Evolutionary conservation across 2,329 filamentous ascomycete species (phyloP), one percentile per base, ranked within the genome.

Genomic region (Clarireedia sp.): DNA sequence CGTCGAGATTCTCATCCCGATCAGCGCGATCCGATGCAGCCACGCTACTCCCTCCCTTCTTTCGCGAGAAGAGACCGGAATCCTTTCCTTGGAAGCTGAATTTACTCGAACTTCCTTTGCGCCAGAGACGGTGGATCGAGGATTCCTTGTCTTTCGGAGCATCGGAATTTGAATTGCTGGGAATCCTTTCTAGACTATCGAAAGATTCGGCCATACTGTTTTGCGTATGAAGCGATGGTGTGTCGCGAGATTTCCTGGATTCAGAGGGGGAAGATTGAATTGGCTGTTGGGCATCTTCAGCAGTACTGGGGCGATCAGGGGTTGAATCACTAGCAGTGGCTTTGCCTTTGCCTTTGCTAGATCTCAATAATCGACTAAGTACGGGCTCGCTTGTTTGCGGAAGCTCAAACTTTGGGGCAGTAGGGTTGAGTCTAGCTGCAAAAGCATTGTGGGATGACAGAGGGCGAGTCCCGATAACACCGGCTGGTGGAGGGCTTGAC

Each of bases 321-420:
- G 48, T 41, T 19, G 17, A 71, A 16, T 69, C 71, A 56, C 69
- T 71, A 59, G 71, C 59, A 63, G 71, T 73, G 37, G 71, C 70
- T 57, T 71, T 73, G n/a, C 68, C 68, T 60, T 71, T 75, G 21
- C 66, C 61, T 60, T 73, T 67, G 21, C 64, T 63, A 16, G 66
- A 62, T 59, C 73, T 75, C 29, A 68, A 69, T 23, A 54, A 51
- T 4, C 78, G 75, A 63, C 83, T 81, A 57, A 94, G 81, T 38
- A 84, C 79, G 9, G 61, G 85, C 71, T 87, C 92, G 68, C 24
- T 49, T 16, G 36, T 26, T 44, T 49, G 52, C 29, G 52, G 37
- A 16, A 44, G 46, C 71, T 87, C 92, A 68, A 97, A 97, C 0
- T 87, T 89, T 8, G 91, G 91, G 0, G 92, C 94, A 6, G 89